These are phyloP conservation scores for Orbilia quercus DNA, from an alignment of 2,329 filamentous ascomycete species.

Conservation along the genomic window DNA sequence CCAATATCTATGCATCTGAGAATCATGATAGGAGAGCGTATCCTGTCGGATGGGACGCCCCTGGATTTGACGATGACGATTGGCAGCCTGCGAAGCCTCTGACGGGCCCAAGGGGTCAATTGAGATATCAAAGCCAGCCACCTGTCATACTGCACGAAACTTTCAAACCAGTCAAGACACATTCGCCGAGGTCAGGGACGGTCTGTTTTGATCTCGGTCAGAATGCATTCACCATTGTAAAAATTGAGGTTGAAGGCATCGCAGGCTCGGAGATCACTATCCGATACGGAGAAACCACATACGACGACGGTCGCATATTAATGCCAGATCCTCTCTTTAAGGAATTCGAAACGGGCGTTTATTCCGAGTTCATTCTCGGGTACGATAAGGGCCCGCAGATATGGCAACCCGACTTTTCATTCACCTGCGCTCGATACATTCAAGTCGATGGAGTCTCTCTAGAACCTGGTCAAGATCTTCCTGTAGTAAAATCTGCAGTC, in stretches of 20 bases:
- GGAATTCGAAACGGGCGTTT: conserved; percentile 63
- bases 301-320: conserved; percentile 62
- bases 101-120: conserved; percentile 63
- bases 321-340: conserved; percentile 64
- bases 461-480: conserved; percentile 59
- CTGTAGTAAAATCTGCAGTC: conserved; percentile 62
- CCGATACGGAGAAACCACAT: conserved; percentile 61
- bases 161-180: conserved; percentile 60
- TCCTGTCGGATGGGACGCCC: conserved; percentile 62
- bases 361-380: conserved; percentile 63
- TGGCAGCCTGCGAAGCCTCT: conserved; percentile 63
- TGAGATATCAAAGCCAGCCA: conserved; percentile 64
- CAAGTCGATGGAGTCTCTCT: conserved; percentile 64
- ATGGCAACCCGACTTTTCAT: conserved; percentile 65
- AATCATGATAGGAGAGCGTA: conserved; percentile 62
- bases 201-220: conserved; percentile 62
- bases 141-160: conserved; percentile 63
- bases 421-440: conserved; percentile 64
- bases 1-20: conserved; percentile 64
- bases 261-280: conserved; percentile 61
- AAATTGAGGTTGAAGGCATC: conserved; percentile 59
- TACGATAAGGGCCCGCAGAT: conserved; percentile 60
- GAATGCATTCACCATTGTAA: conserved; percentile 62
- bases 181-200: conserved; percentile 58
- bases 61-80: conserved; percentile 60